phyloP scores from a whole-genome alignment of 140 eudicot species.

The Ambrosia hybrid region DNA sequence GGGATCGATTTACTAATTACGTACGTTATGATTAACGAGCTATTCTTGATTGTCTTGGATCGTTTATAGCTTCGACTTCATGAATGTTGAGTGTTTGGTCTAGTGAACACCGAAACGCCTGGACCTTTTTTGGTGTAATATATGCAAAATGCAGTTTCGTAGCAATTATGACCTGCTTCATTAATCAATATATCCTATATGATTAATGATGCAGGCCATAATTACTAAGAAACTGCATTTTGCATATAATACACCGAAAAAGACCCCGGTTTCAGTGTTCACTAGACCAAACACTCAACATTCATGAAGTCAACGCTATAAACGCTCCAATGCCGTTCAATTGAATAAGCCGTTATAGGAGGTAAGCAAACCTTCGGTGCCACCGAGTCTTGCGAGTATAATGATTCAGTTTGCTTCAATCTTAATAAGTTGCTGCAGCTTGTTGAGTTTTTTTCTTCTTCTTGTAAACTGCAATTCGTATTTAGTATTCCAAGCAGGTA shows the following conservation, averaged over 20 bases:
- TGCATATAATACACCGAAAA: slow-evolving; percentile 64
- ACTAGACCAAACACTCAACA: slow-evolving; percentile 27
- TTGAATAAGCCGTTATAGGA: too few species aligned
- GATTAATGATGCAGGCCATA: slow-evolving; percentile 56
- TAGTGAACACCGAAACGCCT: slow-evolving; percentile 39
- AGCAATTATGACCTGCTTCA: slow-evolving; percentile 65
- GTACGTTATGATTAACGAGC: slow-evolving; percentile 24
- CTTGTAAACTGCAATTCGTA: too few species aligned
- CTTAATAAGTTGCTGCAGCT: too few species aligned
- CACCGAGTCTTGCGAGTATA: too few species aligned
- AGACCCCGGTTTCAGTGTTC: slow-evolving; percentile 45
- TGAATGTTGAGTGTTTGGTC: slow-evolving; percentile 31
- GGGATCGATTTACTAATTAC: neutral
- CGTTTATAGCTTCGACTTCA: slow-evolving; percentile 62
- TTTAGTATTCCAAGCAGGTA: too few species aligned
- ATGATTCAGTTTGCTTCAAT: too few species aligned
- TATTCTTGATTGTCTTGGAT: slow-evolving; percentile 56
- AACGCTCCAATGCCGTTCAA: slow-evolving; percentile 81
- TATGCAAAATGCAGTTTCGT: slow-evolving; percentile 65
- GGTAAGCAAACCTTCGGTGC: too few species aligned
- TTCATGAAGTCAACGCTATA: slow-evolving; percentile 52
- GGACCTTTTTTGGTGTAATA: slow-evolving; percentile 61
- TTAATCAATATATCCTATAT: too few species aligned
- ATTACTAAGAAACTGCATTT: slow-evolving; percentile 69
- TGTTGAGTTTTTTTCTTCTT: too few species aligned